Base-by-base conservation (phyloP, 441 rosid genomes). In the Dalechampia spathulata region DNA sequence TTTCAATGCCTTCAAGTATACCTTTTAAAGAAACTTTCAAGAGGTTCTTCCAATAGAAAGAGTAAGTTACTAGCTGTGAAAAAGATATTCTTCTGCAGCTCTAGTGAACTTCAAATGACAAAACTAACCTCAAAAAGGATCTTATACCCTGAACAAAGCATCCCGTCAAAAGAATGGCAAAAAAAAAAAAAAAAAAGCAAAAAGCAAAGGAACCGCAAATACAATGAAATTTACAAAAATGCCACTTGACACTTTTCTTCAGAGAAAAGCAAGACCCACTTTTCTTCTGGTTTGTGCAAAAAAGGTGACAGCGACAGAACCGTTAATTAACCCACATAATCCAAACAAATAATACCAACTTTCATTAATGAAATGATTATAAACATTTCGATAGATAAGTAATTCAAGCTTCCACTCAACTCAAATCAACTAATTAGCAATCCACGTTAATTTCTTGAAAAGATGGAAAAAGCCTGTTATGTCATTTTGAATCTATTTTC, bases 291-390 rank as follows among this genome's bases (percentile, higher is more conserved):
- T 38, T 10, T 2, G 36, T n/a, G 68, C n/a, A 60, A 60, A 67
- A 76, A 72, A 66, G 64, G 60, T 56, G 57, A 70, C 21, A 54
- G 37, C 48, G 78, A 75, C 82, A 63, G 38, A 65, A 27, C 68
- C n/a, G n/a, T 30, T 30, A 30, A 30, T 30, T 30, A 34, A 45
- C 46, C 40, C 61, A 46, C 54, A 71, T 34, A 65, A 65, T 57
- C 68, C 62, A 57, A 42, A 60, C 54, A 22, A 43, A 51, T 47
- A 56, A 58, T 60, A 44, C 37, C 55, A 17, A 62, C 38, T 57
- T 64, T 55, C 30, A n/a, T n/a, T n/a, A n/a, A n/a, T n/a, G n/a
- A n/a, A n/a, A n/a, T 30, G 8, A 30, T 30, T 41, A 26, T n/a
- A 6, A 5, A 3, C 10, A 34, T 7, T 5, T 8, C 6, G 38